phyloP scores from a whole-genome alignment of 306 rosid genomes.

The Citrullus colocynthis region DNA sequence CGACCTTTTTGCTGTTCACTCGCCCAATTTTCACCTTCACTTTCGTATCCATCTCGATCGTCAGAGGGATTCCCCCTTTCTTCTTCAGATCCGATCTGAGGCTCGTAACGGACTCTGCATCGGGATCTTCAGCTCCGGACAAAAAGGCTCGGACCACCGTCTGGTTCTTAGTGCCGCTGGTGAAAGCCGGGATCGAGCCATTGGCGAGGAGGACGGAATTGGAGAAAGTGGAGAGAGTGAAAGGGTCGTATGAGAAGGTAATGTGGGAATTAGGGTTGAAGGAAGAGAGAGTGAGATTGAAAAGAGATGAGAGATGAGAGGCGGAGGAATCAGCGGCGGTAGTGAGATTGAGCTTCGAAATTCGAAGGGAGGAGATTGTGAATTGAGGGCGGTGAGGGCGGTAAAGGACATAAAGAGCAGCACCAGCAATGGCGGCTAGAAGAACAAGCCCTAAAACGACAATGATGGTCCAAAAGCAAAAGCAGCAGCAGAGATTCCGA shows the following conservation, averaged over 20 bases:
- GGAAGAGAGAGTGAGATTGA: slow-evolving; percentile 64
- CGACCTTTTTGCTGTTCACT: slow-evolving; percentile 58
- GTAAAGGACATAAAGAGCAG: slow-evolving; percentile 70
- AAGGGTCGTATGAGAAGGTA: slow-evolving; percentile 53
- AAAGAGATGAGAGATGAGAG: slow-evolving; percentile 47
- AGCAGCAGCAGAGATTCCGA: slow-evolving; percentile 78
- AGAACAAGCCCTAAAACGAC: slow-evolving; percentile 34
- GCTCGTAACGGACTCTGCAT: slow-evolving; percentile 41
- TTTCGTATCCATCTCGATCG: slow-evolving; percentile 68
- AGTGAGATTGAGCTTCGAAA: slow-evolving; percentile 64
- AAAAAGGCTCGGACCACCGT: slow-evolving; percentile 41
- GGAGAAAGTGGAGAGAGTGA: slow-evolving; percentile 30
- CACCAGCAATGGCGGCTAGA: slow-evolving; percentile 60
- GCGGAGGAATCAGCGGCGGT: slow-evolving; percentile 49
- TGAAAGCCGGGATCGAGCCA: slow-evolving; percentile 53
- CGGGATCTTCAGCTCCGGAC: slow-evolving; percentile 45
- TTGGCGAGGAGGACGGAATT: slow-evolving; percentile 44
- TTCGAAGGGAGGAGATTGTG: slow-evolving; percentile 73
- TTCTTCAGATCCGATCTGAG: slow-evolving; percentile 75
- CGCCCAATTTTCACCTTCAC: slow-evolving; percentile 69
- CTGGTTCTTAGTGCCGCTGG: slow-evolving; percentile 51
- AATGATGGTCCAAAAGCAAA: slow-evolving; percentile 83
- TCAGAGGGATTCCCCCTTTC: slow-evolving; percentile 47
- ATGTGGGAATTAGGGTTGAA: slow-evolving; percentile 81
- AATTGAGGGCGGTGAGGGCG: slow-evolving; percentile 83